Base-by-base conservation (phyloP, 495 filamentous ascomycete species). In the Peziza echinospora region DNA sequence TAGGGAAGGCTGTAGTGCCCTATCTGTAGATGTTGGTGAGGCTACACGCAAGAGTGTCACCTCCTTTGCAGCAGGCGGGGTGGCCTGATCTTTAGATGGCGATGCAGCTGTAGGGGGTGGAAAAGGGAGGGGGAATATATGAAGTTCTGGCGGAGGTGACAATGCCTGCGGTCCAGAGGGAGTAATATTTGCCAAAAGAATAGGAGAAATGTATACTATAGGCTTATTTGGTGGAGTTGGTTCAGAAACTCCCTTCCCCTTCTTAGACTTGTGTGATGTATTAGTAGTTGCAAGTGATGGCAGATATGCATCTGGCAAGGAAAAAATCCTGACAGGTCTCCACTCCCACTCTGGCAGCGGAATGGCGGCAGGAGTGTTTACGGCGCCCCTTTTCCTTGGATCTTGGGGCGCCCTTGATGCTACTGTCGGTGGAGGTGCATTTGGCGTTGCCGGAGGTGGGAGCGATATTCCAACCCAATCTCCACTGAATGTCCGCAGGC, bases 401-500 rank as follows among this genome's bases (percentile, higher is more conserved):
- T n/a, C 28, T 28, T 23, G 5, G 2, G 19, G n/a, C 30, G 21
- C 10, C 6, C 43, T 25, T 41, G 26, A 70, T 24, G 62, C 52
- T 5, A 58, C 41, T 1, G 41, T 43, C n/a, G 30, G 30, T 43
- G 21, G 16, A 43, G 21, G 21, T 11, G 41, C 21, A 23, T n/a
- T n/a, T n/a, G n/a, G n/a, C n/a, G n/a, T n/a, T n/a, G 66, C 30
- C 10, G 73, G 71, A 5, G n/a, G 16, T 11, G 79, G 76, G 52
- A 82, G 65, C 11, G 78, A 69, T 1, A 97, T 65, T 3, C 77
- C 73, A n/a, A 94, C 83, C 89, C 89, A 97, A 56, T 97, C 89
- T 11, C 89, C 89, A 0, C 87, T 93, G 60, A 97, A 97, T 58
- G 85, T 94, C 23, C 84, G 83, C 34, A 96, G 72, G 49, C 82